Conservation (phyloP, 306 rosid species). For the Vicia villosa region DNA sequence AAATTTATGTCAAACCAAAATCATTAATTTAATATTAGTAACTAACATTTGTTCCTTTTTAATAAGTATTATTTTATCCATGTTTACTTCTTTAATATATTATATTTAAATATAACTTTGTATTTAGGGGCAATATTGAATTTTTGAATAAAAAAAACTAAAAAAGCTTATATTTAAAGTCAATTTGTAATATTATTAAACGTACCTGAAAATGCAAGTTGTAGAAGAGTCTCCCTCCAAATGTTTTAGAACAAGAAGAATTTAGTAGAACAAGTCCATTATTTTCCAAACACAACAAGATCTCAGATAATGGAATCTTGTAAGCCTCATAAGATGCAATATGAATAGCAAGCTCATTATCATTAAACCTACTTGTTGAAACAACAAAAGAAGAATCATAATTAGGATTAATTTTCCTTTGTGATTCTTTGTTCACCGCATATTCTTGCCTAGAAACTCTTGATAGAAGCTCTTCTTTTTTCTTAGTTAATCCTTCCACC, state of each 20-base stretch:
- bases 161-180: background rate
- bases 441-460: constrained; percentile 29
- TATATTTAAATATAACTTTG: too few relatives aligned
- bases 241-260: constrained; percentile 63
- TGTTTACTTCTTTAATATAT: too few relatives aligned
- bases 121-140: too few relatives aligned
- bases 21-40: too few relatives aligned
- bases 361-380: constrained; percentile 50
- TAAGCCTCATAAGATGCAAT: constrained; percentile 39
- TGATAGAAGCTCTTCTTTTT: constrained; percentile 51
- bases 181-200: background rate
- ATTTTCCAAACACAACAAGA: constrained; percentile 49
- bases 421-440: background rate
- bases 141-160: too few relatives aligned
- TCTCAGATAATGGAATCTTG: constrained; percentile 44
- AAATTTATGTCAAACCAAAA: background rate
- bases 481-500: constrained; percentile 48
- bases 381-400: constrained; percentile 37
- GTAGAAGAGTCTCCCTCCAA: constrained; percentile 54
- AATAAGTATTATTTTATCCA: too few relatives aligned
- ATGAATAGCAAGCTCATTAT: constrained; percentile 53
- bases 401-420: constrained; percentile 25
- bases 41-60: background rate
- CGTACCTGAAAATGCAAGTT: constrained; percentile 58
- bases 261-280: constrained; percentile 50